Evolutionary conservation across 2,329 filamentous ascomycete genomes (phyloP), one percentile per base, ranked within the genome.

Genomic region (Xylaria sp.): DNA sequence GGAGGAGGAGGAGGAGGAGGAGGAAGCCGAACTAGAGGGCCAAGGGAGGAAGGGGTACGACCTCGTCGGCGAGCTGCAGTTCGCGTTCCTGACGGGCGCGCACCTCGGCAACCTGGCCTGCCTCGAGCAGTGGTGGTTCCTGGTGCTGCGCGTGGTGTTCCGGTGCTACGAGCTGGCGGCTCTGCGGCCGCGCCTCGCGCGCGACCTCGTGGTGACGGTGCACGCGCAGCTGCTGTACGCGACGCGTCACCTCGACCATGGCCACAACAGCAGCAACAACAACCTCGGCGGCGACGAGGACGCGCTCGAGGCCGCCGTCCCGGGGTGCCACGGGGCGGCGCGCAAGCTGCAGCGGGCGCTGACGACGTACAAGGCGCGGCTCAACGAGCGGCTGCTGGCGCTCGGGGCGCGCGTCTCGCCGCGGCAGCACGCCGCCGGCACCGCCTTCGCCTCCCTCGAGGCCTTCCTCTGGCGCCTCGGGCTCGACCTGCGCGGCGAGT

Each of bases 121-220:
- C 60, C 72, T 85, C 40, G 81, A 85, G 56, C 83, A 87, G 57
- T 87, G 84, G 84, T 82, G 78, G 74, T 76, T 84, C 62, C 75
- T 84, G 56, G 67, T 79, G 2, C 74, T 80, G 38, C 76, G 74
- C 44, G 64, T 85, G 29, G 62, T 84, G 9, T 75, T 87, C 43
- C 76, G 77, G 21, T 77, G 81, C 1, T 77, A 78, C 62, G 59
- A 62, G 8, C 76, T 87, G 1, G 70, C 75, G 0, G 54, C 70
- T 19, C 62, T 66, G 2, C 71, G 71, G 1, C 82, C 83, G 0
- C 49, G 56, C 0, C 74, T 87, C 26, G 75, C 75, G 9, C 69
- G 69, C 2, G 65, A 67, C n/a, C 71, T 86, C 26, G 69, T 86
- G 11, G 73, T 73, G 41, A 75, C 78, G 0, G 64, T 87, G 22